These are phyloP conservation scores for Penicillium corylophilum DNA, from an alignment of 2,329 filamentous ascomycete genomes.

Conservation along the genomic window DNA sequence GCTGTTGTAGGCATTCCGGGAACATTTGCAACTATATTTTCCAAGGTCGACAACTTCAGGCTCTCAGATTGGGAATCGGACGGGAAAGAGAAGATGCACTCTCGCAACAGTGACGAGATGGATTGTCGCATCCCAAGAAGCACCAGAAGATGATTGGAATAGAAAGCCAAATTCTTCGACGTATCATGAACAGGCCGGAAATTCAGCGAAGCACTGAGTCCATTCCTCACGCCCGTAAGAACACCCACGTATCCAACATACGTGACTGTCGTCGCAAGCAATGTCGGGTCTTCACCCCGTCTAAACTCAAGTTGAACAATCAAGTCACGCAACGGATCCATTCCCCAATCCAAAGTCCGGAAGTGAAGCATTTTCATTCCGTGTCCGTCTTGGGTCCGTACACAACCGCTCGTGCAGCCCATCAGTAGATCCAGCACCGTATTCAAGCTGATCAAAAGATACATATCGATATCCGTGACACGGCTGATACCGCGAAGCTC, in stretches of 20 bases:
- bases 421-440: constrained; percentile 63
- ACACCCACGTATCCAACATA: constrained; percentile 54
- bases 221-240: constrained; percentile 48
- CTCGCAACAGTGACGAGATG: constrained; percentile 53
- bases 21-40: constrained; percentile 34
- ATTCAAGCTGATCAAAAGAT: constrained; percentile 62
- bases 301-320: constrained; percentile 56
- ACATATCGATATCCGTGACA: constrained; percentile 54
- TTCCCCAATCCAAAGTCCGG: constrained; percentile 54
- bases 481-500: constrained; percentile 61
- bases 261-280: constrained; percentile 48
- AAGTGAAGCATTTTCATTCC: constrained; percentile 38
- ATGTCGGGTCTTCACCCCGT: constrained; percentile 28
- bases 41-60: constrained; percentile 12
- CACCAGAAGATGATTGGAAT: constrained; percentile 53
- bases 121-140: constrained; percentile 55
- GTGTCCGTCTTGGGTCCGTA: constrained; percentile 17
- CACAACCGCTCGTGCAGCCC: constrained; percentile 63
- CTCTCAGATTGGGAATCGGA: neutral
- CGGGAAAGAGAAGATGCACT: constrained; percentile 38
- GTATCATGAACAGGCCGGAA: constrained; percentile 53
- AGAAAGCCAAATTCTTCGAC: constrained; percentile 43
- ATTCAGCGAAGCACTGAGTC: constrained; percentile 52
- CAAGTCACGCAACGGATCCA: constrained; percentile 51
- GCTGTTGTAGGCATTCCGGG: constrained; percentile 49